Evolutionary conservation across 1,139 yeast genomes (phyloP), one percentile per base, ranked within the genome.

Genomic region (Fermentozyma sake): DNA sequence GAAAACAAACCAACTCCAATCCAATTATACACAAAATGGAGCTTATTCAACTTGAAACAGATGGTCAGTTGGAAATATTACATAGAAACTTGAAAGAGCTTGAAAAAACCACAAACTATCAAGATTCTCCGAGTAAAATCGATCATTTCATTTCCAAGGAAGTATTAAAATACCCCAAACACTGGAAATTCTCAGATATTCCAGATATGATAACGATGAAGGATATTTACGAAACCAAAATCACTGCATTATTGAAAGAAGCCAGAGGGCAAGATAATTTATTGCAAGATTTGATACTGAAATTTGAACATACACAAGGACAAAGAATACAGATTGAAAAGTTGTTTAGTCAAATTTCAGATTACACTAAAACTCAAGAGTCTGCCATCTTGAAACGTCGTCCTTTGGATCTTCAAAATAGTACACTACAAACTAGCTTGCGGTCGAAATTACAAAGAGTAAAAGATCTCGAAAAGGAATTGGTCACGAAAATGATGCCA

Each of bases 351-450:
- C 45, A 39, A 17, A 27, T 43, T 14, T 31, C 32, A 6, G 11
- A 28, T 17, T 35, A 29, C 33, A 31, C 31, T 17, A 36, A 35
- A n/a, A 31, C 35, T 23, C 24, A 34, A n/a, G 35, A 33, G 11
- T 30, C 40, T 5, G 20, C 35, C 8, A 27, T 32, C 9, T 28
- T 35, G 22, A 36, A 31, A 26, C 34, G 35, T 13, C 32, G 44
- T 12, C 44, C 47, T 13, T 37, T 50, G 21, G 52, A 48, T 18
- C 36, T 41, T 7, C 37, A 36, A 3, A 44, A 39, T 12, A 46
- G 41, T 14, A 22, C 28, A 5, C 24, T 44, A 26, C 42, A 42
- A 27, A 23, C 25, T 2, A 32, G 29, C 2, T 30, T 39, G 29
- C 31, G 43, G 11, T 29, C 35, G 26, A 43, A 42, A 22, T 27